Base-by-base conservation (phyloP, 2,329 filamentous ascomycete species). In the Mycosphaerella arachidis region DNA sequence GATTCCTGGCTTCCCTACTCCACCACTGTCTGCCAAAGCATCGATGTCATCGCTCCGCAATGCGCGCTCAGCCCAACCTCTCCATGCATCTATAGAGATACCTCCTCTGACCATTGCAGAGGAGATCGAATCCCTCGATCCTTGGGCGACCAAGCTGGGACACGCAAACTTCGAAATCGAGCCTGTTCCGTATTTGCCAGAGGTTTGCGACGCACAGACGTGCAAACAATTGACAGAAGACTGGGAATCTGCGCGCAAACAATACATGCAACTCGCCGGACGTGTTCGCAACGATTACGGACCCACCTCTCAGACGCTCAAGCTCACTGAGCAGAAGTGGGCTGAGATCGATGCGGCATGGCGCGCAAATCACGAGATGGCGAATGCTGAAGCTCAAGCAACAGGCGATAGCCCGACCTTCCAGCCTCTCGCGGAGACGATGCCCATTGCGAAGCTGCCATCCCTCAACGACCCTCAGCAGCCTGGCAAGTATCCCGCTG, bases 81-180 rank as follows among this genome's bases (percentile, higher is more conserved):
- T 82, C 37, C 80, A 83, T 4, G 76, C 78, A 43, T 79, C 83
- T 50, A 82, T 31, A 81, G 83, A 86, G 29, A 84, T 89, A 16
- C 84, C 86, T 4, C 82, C 84, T 4, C 85, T 92, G 63, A 78
- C 87, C 56, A 78, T 85, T n/a, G 72, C 64, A 40, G 66, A 64
- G 40, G 65, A 68, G 58, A 60, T 63, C 24, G 50, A 52, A 35
- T 31, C 29, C 12, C 62, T 73, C 33, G 85, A 89, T 57, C 84
- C 86, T 6, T 97, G 93, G 93, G 88, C 90, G 0, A 85, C 88
- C 70, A 86, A 86, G 58, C 84, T 97, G 13, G 93, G 93, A 30
- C 92, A 97, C 72, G 92, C 92, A 65, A 96, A 97, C 77, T 97
- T 95, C 73, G 92, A 85, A 68, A 95, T 97, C 67, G 78, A 84